Percentiles rank a stretch among this genome's conserved stretches.
These are phyloP conservation scores for Terfezia claveryi DNA, from an alignment of 495 filamentous ascomycete species.

Conservation along the genomic window DNA sequence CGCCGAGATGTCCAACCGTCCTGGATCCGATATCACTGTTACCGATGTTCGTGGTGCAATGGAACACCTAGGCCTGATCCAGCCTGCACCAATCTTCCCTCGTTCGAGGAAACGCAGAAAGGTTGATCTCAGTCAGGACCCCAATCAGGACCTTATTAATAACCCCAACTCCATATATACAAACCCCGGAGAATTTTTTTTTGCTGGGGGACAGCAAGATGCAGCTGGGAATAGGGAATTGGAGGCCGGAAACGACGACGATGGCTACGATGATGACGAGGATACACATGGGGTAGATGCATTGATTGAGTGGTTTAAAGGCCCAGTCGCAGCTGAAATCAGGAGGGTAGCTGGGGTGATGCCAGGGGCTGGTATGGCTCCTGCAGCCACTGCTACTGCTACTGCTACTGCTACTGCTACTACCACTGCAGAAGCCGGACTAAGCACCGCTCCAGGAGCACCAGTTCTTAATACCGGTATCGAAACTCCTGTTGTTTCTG, in stretches of 20 bases:
- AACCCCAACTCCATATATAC: not conserved
- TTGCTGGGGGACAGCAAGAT: not conserved
- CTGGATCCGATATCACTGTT: conserved; percentile 6
- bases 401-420: not conserved
- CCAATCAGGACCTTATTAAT: not conserved
- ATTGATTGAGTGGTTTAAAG: conserved; percentile 17
- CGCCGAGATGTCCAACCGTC: conserved; percentile 12
- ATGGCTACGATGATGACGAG: conserved; percentile 8
- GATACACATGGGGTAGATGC: conserved; percentile 17
- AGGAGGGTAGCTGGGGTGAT: conserved; percentile 14
- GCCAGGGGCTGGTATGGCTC: not conserved
- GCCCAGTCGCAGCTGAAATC: conserved; percentile 14
- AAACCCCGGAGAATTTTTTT: not conserved
- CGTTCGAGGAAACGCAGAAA: not conserved
- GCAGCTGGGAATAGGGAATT: too few relatives aligned
- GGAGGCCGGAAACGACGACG: not conserved
- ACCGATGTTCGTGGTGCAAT: conserved; percentile 14
- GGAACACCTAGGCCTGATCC: conserved; percentile 17
- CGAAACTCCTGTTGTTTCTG: not conserved
- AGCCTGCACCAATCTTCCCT: conserved; percentile 13
- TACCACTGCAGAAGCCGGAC: not conserved
- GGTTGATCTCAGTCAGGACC: not conserved
- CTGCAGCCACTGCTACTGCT: not conserved
- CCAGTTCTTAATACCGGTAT: not conserved
- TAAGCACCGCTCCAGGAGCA: not conserved